phyloP scores from a whole-genome alignment of 345 rosid genomes.

The Clarkia xantiana region DNA sequence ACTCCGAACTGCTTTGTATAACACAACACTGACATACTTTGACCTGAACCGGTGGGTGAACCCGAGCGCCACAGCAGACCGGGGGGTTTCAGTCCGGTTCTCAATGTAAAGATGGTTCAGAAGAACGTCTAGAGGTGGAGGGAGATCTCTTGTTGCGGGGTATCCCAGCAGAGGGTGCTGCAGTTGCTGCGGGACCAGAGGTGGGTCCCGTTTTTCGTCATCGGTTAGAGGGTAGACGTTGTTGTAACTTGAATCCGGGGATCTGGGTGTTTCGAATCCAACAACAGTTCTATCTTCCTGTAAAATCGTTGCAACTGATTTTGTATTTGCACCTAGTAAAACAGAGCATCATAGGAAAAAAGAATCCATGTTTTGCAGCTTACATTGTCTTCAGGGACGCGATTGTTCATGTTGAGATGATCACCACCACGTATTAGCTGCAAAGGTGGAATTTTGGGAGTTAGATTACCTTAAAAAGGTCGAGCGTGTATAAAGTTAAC shows the following conservation, averaged over 20 bases:
- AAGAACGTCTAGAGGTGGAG: slow-evolving; percentile 45
- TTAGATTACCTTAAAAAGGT: no score
- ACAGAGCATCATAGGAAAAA: neutral
- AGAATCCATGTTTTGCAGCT: slow-evolving; percentile 15
- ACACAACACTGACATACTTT: slow-evolving; percentile 81
- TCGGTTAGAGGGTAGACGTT: slow-evolving; percentile 40
- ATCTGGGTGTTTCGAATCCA: slow-evolving; percentile 80
- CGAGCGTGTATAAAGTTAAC: no score
- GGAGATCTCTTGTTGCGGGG: slow-evolving; percentile 38
- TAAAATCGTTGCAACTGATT: slow-evolving; percentile 7
- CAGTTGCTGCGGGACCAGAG: slow-evolving; percentile 67
- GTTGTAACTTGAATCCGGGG: slow-evolving; percentile 91
- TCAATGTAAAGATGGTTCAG: slow-evolving; percentile 92
- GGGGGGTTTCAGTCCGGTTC: slow-evolving; percentile 53
- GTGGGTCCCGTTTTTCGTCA: slow-evolving; percentile 90
- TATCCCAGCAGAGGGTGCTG: slow-evolving; percentile 44
- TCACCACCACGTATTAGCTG: slow-evolving; percentile 6
- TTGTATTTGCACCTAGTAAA: neutral
- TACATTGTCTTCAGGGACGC: slow-evolving; percentile 31
- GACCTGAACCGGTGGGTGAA: slow-evolving; percentile 82
- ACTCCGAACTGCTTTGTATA: slow-evolving; percentile 78
- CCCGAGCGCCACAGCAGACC: slow-evolving; percentile 87
- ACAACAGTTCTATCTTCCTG: slow-evolving; percentile 69
- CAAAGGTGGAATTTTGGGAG: neutral
- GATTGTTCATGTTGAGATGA: slow-evolving; percentile 46